Evolutionary conservation across 805 yeast species (phyloP).

Genomic region (Ogataea minuta): DNA sequence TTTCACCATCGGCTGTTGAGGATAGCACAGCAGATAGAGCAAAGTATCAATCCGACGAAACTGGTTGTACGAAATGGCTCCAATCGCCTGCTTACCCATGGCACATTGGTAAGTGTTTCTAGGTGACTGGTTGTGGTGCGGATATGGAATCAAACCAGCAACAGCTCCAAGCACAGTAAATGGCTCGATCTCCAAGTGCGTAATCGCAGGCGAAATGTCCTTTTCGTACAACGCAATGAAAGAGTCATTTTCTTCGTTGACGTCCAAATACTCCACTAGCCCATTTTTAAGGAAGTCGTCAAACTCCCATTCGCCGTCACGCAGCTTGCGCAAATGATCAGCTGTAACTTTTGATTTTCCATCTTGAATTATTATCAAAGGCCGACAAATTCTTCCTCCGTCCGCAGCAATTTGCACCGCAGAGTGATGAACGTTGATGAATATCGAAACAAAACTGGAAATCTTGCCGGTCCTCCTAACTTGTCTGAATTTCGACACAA

Average conservation of each 20-base stretch:
- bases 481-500: constrained; percentile 73
- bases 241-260: constrained; percentile 95
- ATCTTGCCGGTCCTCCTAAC: constrained; percentile 82
- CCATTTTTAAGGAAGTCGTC: constrained; percentile 88
- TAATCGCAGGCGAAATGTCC: constrained; percentile 54
- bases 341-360: constrained; percentile 70
- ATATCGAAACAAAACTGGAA: constrained; percentile 88
- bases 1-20: constrained; percentile 99
- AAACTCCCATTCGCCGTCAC: constrained; percentile 73
- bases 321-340: constrained; percentile 61
- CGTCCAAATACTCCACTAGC: constrained; percentile 91
- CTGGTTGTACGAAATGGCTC: constrained; percentile 97
- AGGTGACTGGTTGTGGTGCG: constrained; percentile 91
- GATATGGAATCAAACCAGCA: constrained; percentile 89
- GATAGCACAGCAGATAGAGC: constrained; percentile 94
- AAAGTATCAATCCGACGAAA: constrained; percentile 93
- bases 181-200: constrained; percentile 95
- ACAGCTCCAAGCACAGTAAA: constrained; percentile 91
- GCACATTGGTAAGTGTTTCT: constrained; percentile 93
- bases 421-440: constrained; percentile 81
- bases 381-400: constrained; percentile 98
- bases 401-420: constrained; percentile 98
- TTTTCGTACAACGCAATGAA: constrained; percentile 85
- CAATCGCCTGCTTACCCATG: constrained; percentile 99
- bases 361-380: constrained; percentile 80